Conservation (phyloP, 2,329 filamentous ascomycete genomes). For the Trichophyton mentagrophytes region DNA sequence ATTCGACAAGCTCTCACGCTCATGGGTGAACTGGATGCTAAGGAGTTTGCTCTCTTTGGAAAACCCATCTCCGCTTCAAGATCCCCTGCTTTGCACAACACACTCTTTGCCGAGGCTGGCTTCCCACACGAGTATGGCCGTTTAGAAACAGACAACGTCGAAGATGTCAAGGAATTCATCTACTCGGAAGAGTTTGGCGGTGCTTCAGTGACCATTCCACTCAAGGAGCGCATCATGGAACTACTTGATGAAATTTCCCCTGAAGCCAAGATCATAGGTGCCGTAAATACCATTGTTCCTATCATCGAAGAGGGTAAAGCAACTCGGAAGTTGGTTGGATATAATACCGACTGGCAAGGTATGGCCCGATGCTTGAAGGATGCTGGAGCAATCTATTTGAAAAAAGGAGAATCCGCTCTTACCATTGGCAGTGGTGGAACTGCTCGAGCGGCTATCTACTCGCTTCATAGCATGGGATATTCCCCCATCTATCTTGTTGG, state of each 20-base stretch:
- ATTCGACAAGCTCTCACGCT: constrained; percentile 68
- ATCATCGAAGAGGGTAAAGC: constrained; percentile 23
- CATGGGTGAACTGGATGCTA: constrained; percentile 62
- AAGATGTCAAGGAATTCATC: constrained; percentile 53
- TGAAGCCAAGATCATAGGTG: constrained; percentile 71
- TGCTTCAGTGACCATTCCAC: constrained; percentile 86
- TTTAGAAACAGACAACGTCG: constrained; percentile 57
- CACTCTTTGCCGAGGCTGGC: constrained; percentile 61
- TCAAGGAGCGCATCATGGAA: constrained; percentile 79
- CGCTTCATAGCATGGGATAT: constrained; percentile 71
- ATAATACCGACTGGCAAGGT: constrained; percentile 93
- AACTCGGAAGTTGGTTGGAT: constrained; percentile 51
- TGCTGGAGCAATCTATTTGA: constrained; percentile 43
- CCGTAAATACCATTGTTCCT: constrained; percentile 85
- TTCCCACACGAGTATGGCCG: constrained; percentile 72
- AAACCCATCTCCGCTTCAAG: constrained; percentile 69
- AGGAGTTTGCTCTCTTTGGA: constrained; percentile 77
- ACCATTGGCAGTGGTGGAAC: constrained; percentile 89
- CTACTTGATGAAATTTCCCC: constrained; percentile 68
- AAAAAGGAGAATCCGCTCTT: constrained; percentile 42
- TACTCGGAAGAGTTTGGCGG: constrained; percentile 68
- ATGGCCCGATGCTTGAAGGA: constrained; percentile 69
- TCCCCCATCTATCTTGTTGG: constrained; percentile 78
- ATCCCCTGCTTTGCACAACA: constrained; percentile 82
- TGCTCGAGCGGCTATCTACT: constrained; percentile 79